These are phyloP conservation scores for Chalara sp. DNA, from an alignment of 2,329 filamentous ascomycete species.

Conservation along the genomic window DNA sequence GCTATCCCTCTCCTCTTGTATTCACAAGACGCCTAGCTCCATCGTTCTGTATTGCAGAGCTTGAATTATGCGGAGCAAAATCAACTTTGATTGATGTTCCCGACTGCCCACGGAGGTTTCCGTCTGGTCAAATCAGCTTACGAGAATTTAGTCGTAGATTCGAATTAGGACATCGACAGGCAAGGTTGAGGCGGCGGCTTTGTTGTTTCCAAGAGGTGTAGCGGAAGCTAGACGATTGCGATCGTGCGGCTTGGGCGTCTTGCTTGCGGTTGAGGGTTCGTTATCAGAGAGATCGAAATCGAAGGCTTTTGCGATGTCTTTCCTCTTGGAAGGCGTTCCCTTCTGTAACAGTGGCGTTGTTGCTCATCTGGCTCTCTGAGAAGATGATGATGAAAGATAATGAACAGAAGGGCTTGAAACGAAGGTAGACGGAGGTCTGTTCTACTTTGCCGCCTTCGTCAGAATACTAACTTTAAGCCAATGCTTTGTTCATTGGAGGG, in stretches of 20 bases:
- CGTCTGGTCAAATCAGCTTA: background rate
- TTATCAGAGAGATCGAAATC: background rate
- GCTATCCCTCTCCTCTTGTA: no score
- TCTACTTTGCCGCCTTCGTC: no score
- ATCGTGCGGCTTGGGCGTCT: slow-evolving; percentile 1
- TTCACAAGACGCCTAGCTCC: no score
- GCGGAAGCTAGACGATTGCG: background rate
- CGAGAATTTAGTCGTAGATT: background rate
- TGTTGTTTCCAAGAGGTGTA: background rate
- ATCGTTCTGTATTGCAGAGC: no score
- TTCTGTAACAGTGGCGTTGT: background rate
- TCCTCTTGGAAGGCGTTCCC: background rate
- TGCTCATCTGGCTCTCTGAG: no score
- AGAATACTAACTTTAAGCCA: no score
- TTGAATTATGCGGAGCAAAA: no score
- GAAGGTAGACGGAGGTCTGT: no score
- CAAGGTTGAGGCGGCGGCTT: background rate
- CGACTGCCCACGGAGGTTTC: background rate
- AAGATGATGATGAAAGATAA: no score
- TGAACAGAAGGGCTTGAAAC: no score
- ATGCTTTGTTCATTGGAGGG: no score
- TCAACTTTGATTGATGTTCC: no score
- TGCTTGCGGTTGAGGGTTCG: background rate
- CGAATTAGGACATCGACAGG: background rate
- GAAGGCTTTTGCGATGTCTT: background rate